Evolutionary conservation across 179 eudicot genomes (phyloP).

Genomic region (Spinacia oleracea): DNA sequence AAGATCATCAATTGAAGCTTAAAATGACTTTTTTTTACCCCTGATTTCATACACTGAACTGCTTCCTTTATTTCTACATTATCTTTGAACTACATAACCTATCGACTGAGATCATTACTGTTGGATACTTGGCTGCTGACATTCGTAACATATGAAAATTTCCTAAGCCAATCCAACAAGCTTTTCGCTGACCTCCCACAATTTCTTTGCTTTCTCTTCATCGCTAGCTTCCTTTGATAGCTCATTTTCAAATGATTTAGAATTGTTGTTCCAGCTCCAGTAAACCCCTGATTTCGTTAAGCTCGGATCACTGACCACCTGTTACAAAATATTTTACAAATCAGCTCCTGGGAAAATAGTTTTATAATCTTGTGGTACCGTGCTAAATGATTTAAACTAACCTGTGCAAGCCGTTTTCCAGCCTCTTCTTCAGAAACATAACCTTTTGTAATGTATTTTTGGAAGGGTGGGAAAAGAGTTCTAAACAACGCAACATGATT

Average conservation of each 20-base stretch:
- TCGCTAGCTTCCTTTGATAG: constrained; percentile 79
- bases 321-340: constrained; percentile 10
- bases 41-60: background rate
- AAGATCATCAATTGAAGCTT: background rate
- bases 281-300: constrained; percentile 77
- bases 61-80: background rate
- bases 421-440: constrained; percentile 81
- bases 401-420: constrained; percentile 74
- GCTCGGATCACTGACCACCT: constrained; percentile 70
- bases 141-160: background rate
- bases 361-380: background rate
- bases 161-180: constrained; percentile 64
- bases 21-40: background rate
- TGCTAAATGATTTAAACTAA: constrained; percentile 12
- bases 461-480: constrained; percentile 78
- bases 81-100: background rate
- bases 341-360: background rate
- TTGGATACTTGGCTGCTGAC: background rate
- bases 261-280: constrained; percentile 81
- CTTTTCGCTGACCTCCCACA: constrained; percentile 85
- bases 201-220: constrained; percentile 59
- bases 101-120: background rate
- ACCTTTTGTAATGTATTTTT: constrained; percentile 78
- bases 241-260: constrained; percentile 70
- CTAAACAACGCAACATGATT: constrained; percentile 67